Evolutionary conservation across 768 basidiomycete genomes (phyloP), one percentile per base, ranked within the genome.

Genomic region (Suillus cothurnatus): DNA sequence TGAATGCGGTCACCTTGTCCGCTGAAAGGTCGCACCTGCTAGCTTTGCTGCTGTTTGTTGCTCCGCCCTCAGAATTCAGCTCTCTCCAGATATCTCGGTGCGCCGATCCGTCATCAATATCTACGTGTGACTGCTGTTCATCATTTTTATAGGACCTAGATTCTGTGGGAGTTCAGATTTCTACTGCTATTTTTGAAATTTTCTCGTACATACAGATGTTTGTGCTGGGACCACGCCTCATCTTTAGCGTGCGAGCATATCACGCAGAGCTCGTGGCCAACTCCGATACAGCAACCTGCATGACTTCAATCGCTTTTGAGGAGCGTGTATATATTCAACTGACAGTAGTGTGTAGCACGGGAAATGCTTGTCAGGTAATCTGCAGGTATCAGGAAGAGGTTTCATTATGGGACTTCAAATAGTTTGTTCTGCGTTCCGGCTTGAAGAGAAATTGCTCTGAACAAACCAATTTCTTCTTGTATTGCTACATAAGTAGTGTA

Each of bases 181-280:
- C 50, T 19, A 28, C 17, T 17, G 50, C 31, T 23, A 36, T 36
- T 36, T 15, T 57, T 15, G n/a, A 57, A 36, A n/a, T 57, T 23
- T 36, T 36, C 14, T 36, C 21, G 31, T 23, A 36, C 34, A 8
- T 57, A 4, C 55, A 57, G n/a, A 23, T 57, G 32, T 34, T 57
- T 57, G 34, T 57, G n/a, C 34, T 57, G n/a, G 55, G 55, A 57
- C 55, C 55, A 36, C 55, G 55, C n/a, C 55, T 57, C 6, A 36
- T 57, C n/a, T 34, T 57, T 36, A 36, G 55, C 14, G 3, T 57
- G 4, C 55, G 55, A 57, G n/a, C 1, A 23, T 36, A 57, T 57
- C n/a, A 57, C 15, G n/a, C 55, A 1, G 5, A 57, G 14, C 55
- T 57, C 14, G 32, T 57, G 12, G 21, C 14, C n/a, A 2, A 23